Percentiles rank a stretch among this genome's conserved stretches.
phyloP scores from a whole-genome alignment of 148 eudicot genomes.

The Rhododendron vialii region DNA sequence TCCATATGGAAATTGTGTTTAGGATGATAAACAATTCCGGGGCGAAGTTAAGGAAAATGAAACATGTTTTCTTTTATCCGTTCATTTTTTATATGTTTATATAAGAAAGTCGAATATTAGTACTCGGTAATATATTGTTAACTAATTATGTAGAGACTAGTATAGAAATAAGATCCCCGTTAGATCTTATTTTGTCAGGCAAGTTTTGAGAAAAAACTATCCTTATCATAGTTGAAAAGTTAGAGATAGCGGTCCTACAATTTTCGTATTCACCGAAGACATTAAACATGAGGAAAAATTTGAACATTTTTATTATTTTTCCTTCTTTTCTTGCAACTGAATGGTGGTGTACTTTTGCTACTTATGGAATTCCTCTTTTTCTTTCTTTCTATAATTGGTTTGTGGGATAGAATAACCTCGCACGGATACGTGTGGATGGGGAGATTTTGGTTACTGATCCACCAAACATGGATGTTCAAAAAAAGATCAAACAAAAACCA shows the following conservation, averaged over 20 bases:
- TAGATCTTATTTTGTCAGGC: too few species aligned
- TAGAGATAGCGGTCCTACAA: too few species aligned
- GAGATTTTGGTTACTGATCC: neutral
- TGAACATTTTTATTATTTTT: too few species aligned
- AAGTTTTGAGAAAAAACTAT: too few species aligned
- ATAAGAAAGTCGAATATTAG: neutral
- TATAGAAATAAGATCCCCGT: too few species aligned
- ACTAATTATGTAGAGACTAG: too few species aligned
- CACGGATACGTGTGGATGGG: neutral
- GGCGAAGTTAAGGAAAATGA: neutral
- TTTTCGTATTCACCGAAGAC: neutral
- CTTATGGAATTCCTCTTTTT: too few species aligned
- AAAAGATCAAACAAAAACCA: neutral
- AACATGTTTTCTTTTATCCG: neutral
- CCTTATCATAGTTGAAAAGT: too few species aligned
- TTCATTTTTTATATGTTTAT: neutral
- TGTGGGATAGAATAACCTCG: neutral
- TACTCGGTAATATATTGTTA: too few species aligned
- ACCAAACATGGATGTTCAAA: neutral
- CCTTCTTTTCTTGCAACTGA: neutral
- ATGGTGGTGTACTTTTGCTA: neutral
- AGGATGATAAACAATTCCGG: neutral
- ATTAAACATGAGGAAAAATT: neutral
- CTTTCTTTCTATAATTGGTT: too few species aligned
- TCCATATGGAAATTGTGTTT: constrained; percentile 6